These are phyloP conservation scores for Neoarthrinium moseri DNA, from an alignment of 2,329 filamentous ascomycete species.

Conservation along the genomic window DNA sequence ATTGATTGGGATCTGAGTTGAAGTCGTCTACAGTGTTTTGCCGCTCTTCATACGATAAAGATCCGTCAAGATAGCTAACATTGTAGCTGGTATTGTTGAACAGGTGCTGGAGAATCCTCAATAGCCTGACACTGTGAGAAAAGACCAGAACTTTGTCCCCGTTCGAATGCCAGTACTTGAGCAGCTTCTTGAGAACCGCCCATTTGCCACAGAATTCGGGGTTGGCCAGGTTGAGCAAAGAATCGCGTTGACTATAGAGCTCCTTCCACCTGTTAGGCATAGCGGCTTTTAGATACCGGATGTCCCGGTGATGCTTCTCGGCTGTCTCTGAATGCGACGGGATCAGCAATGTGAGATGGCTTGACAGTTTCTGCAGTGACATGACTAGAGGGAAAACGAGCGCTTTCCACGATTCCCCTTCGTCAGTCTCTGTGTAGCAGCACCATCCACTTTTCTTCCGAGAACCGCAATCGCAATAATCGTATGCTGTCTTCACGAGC, in stretches of 20 bases:
- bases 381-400: slow-evolving; percentile 84
- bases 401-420: slow-evolving; percentile 67
- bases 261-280: slow-evolving; percentile 73
- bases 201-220: slow-evolving; percentile 96
- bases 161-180: slow-evolving; percentile 85
- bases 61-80: slow-evolving; percentile 86
- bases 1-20: slow-evolving; percentile 82
- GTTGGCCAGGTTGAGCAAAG: slow-evolving; percentile 77
- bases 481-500: slow-evolving; percentile 65
- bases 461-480: slow-evolving; percentile 69
- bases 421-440: slow-evolving; percentile 61
- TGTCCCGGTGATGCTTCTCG: slow-evolving; percentile 76
- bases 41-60: slow-evolving; percentile 79
- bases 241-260: slow-evolving; percentile 73
- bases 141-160: slow-evolving; percentile 96
- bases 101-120: slow-evolving; percentile 80
- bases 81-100: slow-evolving; percentile 89
- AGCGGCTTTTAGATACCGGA: slow-evolving; percentile 71
- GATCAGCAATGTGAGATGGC: slow-evolving; percentile 87
- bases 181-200: slow-evolving; percentile 82
- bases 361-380: slow-evolving; percentile 82
- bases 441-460: slow-evolving; percentile 78
- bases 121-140: slow-evolving; percentile 82
- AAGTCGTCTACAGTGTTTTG: slow-evolving; percentile 83
- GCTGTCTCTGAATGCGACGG: slow-evolving; percentile 61